Evolutionary conservation across 768 basidiomycete species (phyloP).

Genomic region (Chalciporus sphaerocephalus): DNA sequence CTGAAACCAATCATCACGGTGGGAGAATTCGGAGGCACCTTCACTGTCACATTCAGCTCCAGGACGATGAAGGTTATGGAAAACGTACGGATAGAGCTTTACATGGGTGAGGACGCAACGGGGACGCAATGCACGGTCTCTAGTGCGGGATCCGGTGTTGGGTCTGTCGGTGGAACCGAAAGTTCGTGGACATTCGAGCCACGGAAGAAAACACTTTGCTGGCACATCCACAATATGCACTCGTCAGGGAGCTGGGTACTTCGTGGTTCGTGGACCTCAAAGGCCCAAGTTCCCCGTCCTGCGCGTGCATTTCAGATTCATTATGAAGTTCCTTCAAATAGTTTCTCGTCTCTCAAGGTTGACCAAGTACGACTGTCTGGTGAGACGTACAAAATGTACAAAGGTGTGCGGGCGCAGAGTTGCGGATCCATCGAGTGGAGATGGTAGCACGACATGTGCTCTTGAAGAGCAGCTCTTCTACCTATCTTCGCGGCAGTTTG

Average conservation of each 20-base stretch:
- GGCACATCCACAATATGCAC: slow-evolving; percentile 69
- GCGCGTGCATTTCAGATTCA: slow-evolving; percentile 69
- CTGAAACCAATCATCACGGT: slow-evolving; percentile 41
- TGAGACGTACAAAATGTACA: slow-evolving; percentile 86
- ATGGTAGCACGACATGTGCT: slow-evolving; percentile 20
- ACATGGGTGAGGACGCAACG: slow-evolving; percentile 69
- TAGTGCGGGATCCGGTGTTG: slow-evolving; percentile 49
- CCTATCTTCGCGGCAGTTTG: too few species aligned
- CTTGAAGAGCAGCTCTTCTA: not conserved
- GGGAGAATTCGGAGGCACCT: slow-evolving; percentile 38
- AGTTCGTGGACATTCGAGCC: slow-evolving; percentile 83
- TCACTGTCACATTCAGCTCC: slow-evolving; percentile 61
- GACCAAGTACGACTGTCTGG: slow-evolving; percentile 79
- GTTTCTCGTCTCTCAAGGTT: slow-evolving; percentile 77
- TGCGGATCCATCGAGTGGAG: slow-evolving; percentile 32
- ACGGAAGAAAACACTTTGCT: slow-evolving; percentile 58
- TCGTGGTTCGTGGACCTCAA: slow-evolving; percentile 71
- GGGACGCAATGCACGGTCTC: slow-evolving; percentile 69
- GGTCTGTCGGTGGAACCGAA: slow-evolving; percentile 36
- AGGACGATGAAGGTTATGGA: slow-evolving; percentile 66
- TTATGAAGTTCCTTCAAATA: slow-evolving; percentile 66
- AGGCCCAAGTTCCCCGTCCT: slow-evolving; percentile 53
- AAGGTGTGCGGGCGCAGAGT: slow-evolving; percentile 70
- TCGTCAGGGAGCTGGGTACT: slow-evolving; percentile 69
- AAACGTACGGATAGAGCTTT: slow-evolving; percentile 64